Evolutionary conservation across 106 monocot genomes (phyloP).

Genomic region (Triglochin maritima): DNA sequence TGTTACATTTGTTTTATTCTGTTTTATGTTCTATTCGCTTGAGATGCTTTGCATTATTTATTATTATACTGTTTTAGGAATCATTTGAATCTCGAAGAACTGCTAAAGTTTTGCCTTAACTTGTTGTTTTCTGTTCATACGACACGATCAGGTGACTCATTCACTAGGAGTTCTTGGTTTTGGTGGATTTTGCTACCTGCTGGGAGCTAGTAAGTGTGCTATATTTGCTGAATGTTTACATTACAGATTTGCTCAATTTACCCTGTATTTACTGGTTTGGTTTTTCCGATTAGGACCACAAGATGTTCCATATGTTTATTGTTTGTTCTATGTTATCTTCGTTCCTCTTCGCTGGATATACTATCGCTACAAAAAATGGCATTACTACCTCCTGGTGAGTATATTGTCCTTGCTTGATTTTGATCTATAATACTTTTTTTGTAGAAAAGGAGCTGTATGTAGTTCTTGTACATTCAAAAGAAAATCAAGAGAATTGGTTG

Average conservation of each 20-base stretch:
- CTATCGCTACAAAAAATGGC: conserved; percentile 99
- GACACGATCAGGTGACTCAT: conserved; percentile 62
- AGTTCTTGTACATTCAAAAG: too few species aligned
- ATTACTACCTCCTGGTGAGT: conserved; percentile 98
- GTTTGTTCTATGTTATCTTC: conserved; percentile 77
- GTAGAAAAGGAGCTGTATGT: too few species aligned
- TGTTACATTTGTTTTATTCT: too few species aligned
- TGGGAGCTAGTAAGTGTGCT: conserved; percentile 81
- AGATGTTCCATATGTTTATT: conserved; percentile 89
- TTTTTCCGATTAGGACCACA: conserved; percentile 60
- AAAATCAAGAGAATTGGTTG: too few species aligned
- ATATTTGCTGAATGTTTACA: not conserved
- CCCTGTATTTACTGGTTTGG: not conserved
- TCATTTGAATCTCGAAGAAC: not conserved
- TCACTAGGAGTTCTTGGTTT: conserved; percentile 88
- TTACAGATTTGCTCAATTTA: not conserved
- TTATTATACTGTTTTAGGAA: not conserved
- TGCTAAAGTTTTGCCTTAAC: not conserved
- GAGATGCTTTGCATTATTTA: too few species aligned
- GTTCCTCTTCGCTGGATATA: conserved; percentile 98
- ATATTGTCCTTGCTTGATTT: not conserved
- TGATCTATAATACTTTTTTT: too few species aligned
- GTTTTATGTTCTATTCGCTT: too few species aligned
- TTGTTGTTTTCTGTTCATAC: too few species aligned
- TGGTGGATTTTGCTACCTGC: conserved; percentile 83